phyloP scores from a whole-genome alignment of 345 rosid species.

The Syzygium jambos region DNA sequence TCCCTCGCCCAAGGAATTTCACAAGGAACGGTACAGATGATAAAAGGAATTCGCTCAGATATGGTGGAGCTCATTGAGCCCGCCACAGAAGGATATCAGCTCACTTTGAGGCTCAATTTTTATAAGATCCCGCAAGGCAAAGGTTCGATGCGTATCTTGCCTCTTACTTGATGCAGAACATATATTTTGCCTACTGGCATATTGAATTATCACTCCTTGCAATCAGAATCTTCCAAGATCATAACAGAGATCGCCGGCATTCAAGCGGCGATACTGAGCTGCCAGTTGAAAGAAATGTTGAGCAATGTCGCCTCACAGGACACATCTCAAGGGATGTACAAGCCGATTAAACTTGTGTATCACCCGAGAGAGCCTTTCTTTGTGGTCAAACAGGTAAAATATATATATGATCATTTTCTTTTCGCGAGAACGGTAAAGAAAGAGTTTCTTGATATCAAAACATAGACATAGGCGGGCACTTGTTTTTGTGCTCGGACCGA shows the following conservation, averaged over 20 bases:
- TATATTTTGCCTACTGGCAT: background rate
- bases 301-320: slow-evolving; percentile 31
- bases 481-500: background rate
- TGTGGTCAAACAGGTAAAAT: slow-evolving; percentile 64
- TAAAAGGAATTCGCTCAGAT: slow-evolving; percentile 38
- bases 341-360: slow-evolving; percentile 59
- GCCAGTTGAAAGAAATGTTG: slow-evolving; percentile 72
- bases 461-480: background rate
- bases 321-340: slow-evolving; percentile 26
- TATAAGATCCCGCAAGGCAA: slow-evolving; percentile 48
- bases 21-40: slow-evolving; percentile 21
- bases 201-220: background rate
- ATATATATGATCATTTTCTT: background rate
- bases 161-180: background rate
- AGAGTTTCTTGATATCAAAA: background rate
- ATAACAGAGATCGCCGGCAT: slow-evolving; percentile 56
- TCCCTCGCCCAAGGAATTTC: slow-evolving; percentile 31
- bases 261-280: slow-evolving; percentile 62
- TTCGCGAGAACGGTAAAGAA: background rate
- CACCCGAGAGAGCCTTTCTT: slow-evolving; percentile 71
- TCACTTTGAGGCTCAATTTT: slow-evolving; percentile 57
- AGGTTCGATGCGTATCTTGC: slow-evolving; percentile 24
- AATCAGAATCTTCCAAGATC: slow-evolving; percentile 49
- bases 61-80: slow-evolving; percentile 71
- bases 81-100: slow-evolving; percentile 70